Evolutionary conservation across 2,329 filamentous ascomycete genomes (phyloP).

Genomic region (Aspergillus persii): DNA sequence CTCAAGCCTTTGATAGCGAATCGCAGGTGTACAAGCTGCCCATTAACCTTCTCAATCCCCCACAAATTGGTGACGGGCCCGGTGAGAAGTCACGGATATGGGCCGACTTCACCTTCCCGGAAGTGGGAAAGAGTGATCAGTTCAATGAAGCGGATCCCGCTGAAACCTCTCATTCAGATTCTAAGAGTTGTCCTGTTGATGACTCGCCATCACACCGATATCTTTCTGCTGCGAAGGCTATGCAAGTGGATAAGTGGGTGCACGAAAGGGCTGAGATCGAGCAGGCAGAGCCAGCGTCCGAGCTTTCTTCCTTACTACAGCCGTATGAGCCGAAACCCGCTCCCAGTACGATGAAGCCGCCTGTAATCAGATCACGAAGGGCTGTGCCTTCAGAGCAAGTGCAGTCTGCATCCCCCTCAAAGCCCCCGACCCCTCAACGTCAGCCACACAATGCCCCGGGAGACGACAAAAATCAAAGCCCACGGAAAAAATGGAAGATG

Average conservation of each 20-base stretch:
- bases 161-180: constrained; percentile 11
- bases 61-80: constrained; percentile 15
- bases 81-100: constrained; percentile 29
- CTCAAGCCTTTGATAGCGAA: constrained; percentile 17
- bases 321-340: neutral
- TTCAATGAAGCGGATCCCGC: constrained; percentile 14
- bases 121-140: constrained; percentile 29
- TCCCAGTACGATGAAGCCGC: constrained; percentile 8
- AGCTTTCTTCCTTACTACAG: neutral
- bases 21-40: constrained; percentile 11
- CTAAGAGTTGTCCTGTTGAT: constrained; percentile 1
- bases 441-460: neutral
- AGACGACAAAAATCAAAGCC: constrained; percentile 1
- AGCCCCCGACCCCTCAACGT: neutral
- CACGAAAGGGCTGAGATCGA: constrained; percentile 21
- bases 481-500: constrained; percentile 21
- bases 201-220: constrained; percentile 20
- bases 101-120: constrained; percentile 29
- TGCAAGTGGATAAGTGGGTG: constrained; percentile 31
- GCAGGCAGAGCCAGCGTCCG: neutral
- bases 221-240: constrained; percentile 27
- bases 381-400: neutral
- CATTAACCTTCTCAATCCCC: constrained; percentile 19
- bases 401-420: neutral
- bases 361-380: constrained; percentile 21